Evolutionary conservation across 1,284 basidiomycete genomes (phyloP).

Genomic region (Veloboletus limbatus): DNA sequence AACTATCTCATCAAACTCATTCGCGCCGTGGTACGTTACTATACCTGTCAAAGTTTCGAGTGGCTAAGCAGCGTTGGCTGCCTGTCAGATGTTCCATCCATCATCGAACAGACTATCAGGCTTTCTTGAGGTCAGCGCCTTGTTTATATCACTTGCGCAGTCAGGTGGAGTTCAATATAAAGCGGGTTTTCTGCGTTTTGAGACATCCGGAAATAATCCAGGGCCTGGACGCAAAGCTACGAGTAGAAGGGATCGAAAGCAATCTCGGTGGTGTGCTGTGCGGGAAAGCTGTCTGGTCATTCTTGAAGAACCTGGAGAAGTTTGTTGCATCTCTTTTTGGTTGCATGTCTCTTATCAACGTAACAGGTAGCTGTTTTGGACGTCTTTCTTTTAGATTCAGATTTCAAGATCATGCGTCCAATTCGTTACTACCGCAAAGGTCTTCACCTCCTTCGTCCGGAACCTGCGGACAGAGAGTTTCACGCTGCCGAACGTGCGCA

Average conservation of each 20-base stretch:
- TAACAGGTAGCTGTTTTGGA: slow-evolving; percentile 78
- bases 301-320: slow-evolving; percentile 85
- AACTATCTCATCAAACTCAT: slow-evolving; percentile 89
- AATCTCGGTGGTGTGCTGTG: slow-evolving; percentile 90
- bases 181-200: slow-evolving; percentile 78
- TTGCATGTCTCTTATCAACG: slow-evolving; percentile 14
- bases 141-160: slow-evolving; percentile 82
- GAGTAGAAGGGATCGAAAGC: slow-evolving; percentile 66
- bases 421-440: slow-evolving; percentile 77
- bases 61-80: not conserved
- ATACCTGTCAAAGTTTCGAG: slow-evolving; percentile 3
- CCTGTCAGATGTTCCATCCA: slow-evolving; percentile 90
- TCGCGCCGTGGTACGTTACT: slow-evolving; percentile 67
- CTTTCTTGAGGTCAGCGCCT: slow-evolving; percentile 93
- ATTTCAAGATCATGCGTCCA: slow-evolving; percentile 85
- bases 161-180: slow-evolving; percentile 86
- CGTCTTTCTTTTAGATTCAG: slow-evolving; percentile 89
- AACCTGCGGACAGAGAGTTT: slow-evolving; percentile 33
- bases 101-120: slow-evolving; percentile 88
- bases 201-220: slow-evolving; percentile 46
- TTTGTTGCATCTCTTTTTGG: slow-evolving; percentile 34
- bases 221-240: slow-evolving; percentile 64
- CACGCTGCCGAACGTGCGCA: slow-evolving; percentile 15
- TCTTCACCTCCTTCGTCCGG: slow-evolving; percentile 56
- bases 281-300: slow-evolving; percentile 92